These are phyloP conservation scores for Quercus aquifolioides DNA, from an alignment of 306 rosid species.

Conservation along the genomic window DNA sequence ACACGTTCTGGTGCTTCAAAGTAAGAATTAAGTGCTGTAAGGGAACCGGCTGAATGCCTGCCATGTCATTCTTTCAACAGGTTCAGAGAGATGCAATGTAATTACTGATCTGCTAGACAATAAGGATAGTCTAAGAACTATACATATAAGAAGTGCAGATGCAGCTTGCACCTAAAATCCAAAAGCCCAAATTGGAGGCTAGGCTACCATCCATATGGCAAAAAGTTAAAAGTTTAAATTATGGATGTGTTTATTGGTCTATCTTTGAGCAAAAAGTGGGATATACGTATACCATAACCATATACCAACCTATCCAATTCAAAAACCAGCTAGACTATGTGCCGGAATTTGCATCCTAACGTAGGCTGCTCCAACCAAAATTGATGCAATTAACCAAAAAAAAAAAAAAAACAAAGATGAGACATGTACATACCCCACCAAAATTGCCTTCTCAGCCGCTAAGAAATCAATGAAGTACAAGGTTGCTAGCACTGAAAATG, in stretches of 20 bases:
- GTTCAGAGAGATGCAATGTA: conserved; percentile 1
- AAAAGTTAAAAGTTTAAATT: background rate
- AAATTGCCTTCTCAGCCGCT: conserved; percentile 69
- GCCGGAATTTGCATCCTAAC: background rate
- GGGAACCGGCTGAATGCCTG: conserved; percentile 97
- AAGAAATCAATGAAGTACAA: conserved; percentile 61
- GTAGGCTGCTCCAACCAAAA: background rate
- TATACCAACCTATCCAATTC: background rate
- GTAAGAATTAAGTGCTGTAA: conserved; percentile 74
- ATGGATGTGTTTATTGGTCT: background rate
- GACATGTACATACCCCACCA: conserved; percentile 68
- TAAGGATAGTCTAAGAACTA: conserved; percentile 5
- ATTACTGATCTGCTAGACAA: background rate
- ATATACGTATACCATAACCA: background rate
- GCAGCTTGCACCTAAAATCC: conserved; percentile 1
- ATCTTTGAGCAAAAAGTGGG: background rate
- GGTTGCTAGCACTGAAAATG: conserved; percentile 84
- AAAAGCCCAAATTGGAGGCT: background rate
- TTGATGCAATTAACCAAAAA: background rate
- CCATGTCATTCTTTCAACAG: conserved; percentile 14
- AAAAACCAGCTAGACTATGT: background rate
- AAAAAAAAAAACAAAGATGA: background rate
- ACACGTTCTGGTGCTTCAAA: conserved; percentile 87
- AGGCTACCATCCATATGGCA: background rate
- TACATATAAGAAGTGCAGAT: background rate